These are phyloP conservation scores for Stephanocyclus meneghinianus DNA, from an alignment of 352 stramenopile genomes.

Conservation along the genomic window DNA sequence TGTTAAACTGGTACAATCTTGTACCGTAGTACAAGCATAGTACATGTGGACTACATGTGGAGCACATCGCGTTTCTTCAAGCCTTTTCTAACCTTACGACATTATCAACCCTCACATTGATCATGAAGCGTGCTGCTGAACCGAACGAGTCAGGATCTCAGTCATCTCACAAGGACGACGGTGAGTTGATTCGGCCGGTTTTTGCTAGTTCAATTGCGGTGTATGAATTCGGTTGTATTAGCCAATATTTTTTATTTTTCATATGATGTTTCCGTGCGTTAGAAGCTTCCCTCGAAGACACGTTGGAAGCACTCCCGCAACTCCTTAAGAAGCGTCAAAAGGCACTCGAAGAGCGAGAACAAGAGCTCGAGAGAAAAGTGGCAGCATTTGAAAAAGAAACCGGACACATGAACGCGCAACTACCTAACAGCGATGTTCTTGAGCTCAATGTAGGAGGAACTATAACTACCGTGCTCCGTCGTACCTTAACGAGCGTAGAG, in stretches of 20 bases:
- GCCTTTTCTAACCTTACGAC: no score
- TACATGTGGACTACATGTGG: no score
- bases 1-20: no score
- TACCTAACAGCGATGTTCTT: slow-evolving; percentile 60
- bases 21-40: no score
- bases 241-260: background rate
- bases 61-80: no score
- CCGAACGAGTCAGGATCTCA: slow-evolving; percentile 5
- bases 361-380: slow-evolving; percentile 12
- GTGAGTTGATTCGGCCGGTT: background rate
- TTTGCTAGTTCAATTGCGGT: background rate
- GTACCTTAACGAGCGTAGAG: slow-evolving; percentile 62
- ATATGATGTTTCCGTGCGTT: background rate
- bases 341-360: slow-evolving; percentile 11
- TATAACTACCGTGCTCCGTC: slow-evolving; percentile 50
- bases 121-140: slow-evolving; percentile 22
- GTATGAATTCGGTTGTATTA: background rate
- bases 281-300: slow-evolving; percentile 20
- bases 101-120: background rate
- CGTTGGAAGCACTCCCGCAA: slow-evolving; percentile 17
- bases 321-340: slow-evolving; percentile 22
- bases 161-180: slow-evolving; percentile 24
- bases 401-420: slow-evolving; percentile 16
- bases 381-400: slow-evolving; percentile 29
- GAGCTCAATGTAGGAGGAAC: slow-evolving; percentile 70